Base-by-base conservation (phyloP, 2,329 filamentous ascomycete genomes). In the Trichoderma atroviride region DNA sequence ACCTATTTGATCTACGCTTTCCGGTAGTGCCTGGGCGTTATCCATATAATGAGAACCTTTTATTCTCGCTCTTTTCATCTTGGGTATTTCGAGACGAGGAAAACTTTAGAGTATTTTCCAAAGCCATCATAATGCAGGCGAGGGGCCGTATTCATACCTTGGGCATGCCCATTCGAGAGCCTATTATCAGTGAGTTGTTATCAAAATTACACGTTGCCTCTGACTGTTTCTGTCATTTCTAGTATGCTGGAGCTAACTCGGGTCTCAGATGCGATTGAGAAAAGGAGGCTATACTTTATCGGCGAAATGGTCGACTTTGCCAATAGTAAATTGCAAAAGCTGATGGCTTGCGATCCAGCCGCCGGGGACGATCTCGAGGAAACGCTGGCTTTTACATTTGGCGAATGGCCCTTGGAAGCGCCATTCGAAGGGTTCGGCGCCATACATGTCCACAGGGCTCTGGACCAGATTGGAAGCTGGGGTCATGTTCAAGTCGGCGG, bases 1-100 rank as follows among this genome's bases (percentile, higher is more conserved):
- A 84, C 55, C 78, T 79, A 0, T 78, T 83, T 1, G 58, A 40
- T 60, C 47, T 62, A 11, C 5, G 40, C 40, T 43, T 43, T n/a
- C 40, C 40, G 7, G 19, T n/a, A 43, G 16, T 43, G 19, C 6
- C 7, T 43, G 40, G 40, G 40, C 40, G 40, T 3, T 43, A n/a
- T 43, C 40, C 40, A 19, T 43, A 43, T 4, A n/a, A 43, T 29
- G 50, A 10, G 31, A 43, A 50, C 22, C 57, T 69, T 7, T 29
- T 69, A 27, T 35, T 63, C 11, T 27, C 50, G 10, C 50, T 69
- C n/a, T 57, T 50, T 11, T 16, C 61, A 16, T 62, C 66, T 4
- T 69, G 58, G 47, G 58, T 69, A 3, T 62, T 69, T 62, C 10
- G 27, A 11, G 66, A 69, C 5, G 33, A 19, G 22, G 14, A 24